phyloP scores from a whole-genome alignment of 129 eudicot species.

The Artemisia annua region DNA sequence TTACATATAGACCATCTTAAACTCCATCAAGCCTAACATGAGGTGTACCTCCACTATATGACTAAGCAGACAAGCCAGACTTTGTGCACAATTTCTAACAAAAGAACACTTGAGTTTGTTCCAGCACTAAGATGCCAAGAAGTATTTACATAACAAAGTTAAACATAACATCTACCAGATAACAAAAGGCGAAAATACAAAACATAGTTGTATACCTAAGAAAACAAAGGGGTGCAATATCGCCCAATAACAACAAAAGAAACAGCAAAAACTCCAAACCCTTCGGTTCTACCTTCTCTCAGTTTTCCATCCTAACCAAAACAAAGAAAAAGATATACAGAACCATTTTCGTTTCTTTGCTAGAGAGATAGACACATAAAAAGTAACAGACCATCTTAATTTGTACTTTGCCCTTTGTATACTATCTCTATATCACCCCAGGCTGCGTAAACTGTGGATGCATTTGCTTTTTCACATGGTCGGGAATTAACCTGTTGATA shows the following conservation, averaged over 20 bases:
- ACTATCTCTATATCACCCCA: constrained; percentile 29
- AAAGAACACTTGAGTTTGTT: no score
- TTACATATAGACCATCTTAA: no score
- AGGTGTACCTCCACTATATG: no score
- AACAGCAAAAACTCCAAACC: constrained; percentile 36
- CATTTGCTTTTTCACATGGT: constrained; percentile 72
- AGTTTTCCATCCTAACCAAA: constrained; percentile 20
- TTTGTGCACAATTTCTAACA: no score
- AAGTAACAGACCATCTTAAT: constrained; percentile 15
- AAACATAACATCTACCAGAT: constrained; percentile 21
- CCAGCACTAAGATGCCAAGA: not conserved
- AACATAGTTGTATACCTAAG: constrained; percentile 21
- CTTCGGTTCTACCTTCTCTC: constrained; percentile 25
- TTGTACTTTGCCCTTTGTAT: not conserved
- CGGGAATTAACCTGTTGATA: constrained; percentile 77
- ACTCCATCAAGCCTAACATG: no score
- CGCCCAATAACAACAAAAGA: constrained; percentile 2
- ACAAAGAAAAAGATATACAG: constrained; percentile 29
- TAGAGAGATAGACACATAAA: constrained; percentile 22
- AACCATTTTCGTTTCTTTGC: constrained; percentile 22
- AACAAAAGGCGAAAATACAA: not conserved
- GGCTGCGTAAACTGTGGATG: constrained; percentile 62
- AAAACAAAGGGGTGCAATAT: not conserved
- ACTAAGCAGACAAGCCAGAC: no score
- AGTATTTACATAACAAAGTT: constrained; percentile 31